Conservation (phyloP, 805 yeast genomes). For the Sporopachydermia quercuum region DNA sequence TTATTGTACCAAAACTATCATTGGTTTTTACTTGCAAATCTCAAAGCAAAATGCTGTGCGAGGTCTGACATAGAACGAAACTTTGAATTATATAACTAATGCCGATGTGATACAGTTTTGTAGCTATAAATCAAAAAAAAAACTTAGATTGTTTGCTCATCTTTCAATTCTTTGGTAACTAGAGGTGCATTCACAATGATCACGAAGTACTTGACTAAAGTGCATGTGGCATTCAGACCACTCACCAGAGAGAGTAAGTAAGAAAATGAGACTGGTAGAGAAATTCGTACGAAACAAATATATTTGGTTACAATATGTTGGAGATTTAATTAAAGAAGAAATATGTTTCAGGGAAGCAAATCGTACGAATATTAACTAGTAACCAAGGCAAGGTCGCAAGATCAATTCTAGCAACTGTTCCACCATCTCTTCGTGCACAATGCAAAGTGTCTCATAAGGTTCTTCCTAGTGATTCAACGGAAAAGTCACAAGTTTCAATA, state of each 20-base stretch:
- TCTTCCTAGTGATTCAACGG: slow-evolving; percentile 28
- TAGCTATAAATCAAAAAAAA: too few species aligned
- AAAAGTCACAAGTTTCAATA: slow-evolving; percentile 52
- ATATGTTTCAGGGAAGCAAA: too few species aligned
- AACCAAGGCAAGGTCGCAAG: slow-evolving; percentile 58
- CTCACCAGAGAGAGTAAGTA: slow-evolving; percentile 44
- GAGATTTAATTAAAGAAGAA: too few species aligned
- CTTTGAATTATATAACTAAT: too few species aligned
- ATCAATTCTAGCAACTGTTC: slow-evolving; percentile 62
- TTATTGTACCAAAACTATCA: too few species aligned
- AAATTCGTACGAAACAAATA: not conserved
- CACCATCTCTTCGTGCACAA: slow-evolving; percentile 50
- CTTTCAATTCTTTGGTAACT: not conserved
- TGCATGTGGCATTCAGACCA: slow-evolving; percentile 68
- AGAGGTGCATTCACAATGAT: slow-evolving; percentile 38
- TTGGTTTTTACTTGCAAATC: too few species aligned
- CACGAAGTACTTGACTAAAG: slow-evolving; percentile 75
- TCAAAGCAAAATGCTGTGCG: too few species aligned
- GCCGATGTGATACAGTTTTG: too few species aligned
- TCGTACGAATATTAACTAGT: not conserved
- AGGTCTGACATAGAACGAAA: too few species aligned
- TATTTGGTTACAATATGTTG: too few species aligned
- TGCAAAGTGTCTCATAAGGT: slow-evolving; percentile 55
- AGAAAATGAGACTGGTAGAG: not conserved
- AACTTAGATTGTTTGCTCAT: too few species aligned